Conservation (phyloP, 129 eudicot genomes). For the Artemisia annua region DNA sequence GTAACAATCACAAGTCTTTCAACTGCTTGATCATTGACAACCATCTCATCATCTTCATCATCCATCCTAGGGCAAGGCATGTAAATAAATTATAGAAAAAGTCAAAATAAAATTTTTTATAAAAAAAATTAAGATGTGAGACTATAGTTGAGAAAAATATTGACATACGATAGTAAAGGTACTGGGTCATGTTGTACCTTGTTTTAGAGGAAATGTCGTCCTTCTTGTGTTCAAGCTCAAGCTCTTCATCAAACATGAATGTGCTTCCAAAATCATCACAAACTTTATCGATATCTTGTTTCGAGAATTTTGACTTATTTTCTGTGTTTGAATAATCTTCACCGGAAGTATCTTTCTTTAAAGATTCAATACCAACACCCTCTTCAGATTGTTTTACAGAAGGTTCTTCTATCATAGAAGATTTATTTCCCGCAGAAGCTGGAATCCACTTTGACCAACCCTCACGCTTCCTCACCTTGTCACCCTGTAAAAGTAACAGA, state of each 20-base stretch:
- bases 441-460: conserved; percentile 93
- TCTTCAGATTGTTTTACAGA: conserved; percentile 30
- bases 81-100: conserved; percentile 11
- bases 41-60: conserved; percentile 83
- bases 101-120: no score
- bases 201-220: conserved; percentile 39
- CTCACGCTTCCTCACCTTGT: conserved; percentile 70
- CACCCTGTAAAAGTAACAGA: conserved; percentile 44
- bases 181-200: conserved; percentile 35
- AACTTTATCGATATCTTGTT: conserved; percentile 38
- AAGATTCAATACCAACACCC: conserved; percentile 23
- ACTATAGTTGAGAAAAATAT: neutral
- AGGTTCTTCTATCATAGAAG: conserved; percentile 21
- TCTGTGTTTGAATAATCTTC: conserved; percentile 23
- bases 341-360: conserved; percentile 28
- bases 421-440: conserved; percentile 34
- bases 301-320: conserved; percentile 23
- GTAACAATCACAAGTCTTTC: conserved; percentile 96
- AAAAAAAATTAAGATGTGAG: no score
- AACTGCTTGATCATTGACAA: conserved; percentile 68
- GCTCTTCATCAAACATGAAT: conserved; percentile 94
- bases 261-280: conserved; percentile 73
- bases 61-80: conserved; percentile 47
- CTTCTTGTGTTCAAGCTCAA: conserved; percentile 61
- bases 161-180: neutral